Evolutionary conservation across 2,329 filamentous ascomycete genomes (phyloP).

Genomic region (Fusarium chuoi): DNA sequence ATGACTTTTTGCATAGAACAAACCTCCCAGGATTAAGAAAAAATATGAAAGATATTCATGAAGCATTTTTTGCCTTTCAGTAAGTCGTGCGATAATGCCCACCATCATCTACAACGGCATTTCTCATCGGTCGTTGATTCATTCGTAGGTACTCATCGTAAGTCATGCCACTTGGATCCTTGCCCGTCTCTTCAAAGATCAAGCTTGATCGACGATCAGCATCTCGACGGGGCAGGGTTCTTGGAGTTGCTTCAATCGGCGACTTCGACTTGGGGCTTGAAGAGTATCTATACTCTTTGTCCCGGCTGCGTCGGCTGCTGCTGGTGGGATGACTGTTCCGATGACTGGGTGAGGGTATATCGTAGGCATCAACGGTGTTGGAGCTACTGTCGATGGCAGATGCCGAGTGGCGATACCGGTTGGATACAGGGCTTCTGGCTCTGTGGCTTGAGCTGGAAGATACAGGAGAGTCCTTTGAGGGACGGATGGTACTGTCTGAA

Average conservation of each 20-base stretch:
- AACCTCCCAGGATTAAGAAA: background rate
- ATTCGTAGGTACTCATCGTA: slow-evolving; percentile 41
- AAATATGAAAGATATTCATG: background rate
- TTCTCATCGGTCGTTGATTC: slow-evolving; percentile 30
- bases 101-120: slow-evolving; percentile 28
- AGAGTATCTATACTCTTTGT: slow-evolving; percentile 45
- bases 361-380: slow-evolving; percentile 21
- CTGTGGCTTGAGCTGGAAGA: slow-evolving; percentile 19
- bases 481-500: slow-evolving; percentile 31
- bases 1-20: background rate
- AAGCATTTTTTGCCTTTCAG: slow-evolving; percentile 4
- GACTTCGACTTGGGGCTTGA: slow-evolving; percentile 39
- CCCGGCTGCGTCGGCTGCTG: slow-evolving; percentile 35
- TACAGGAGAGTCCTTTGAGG: slow-evolving; percentile 26
- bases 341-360: slow-evolving; percentile 16
- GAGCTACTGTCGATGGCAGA: slow-evolving; percentile 24
- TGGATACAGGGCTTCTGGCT: slow-evolving; percentile 35
- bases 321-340: slow-evolving; percentile 10
- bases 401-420: slow-evolving; percentile 34
- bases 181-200: slow-evolving; percentile 26
- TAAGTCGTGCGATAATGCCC: slow-evolving; percentile 28
- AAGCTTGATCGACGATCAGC: slow-evolving; percentile 29
- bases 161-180: slow-evolving; percentile 25
- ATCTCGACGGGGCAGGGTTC: slow-evolving; percentile 20
- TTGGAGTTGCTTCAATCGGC: slow-evolving; percentile 28